Evolutionary conservation across 2,329 filamentous ascomycete genomes (phyloP).

Genomic region (Penicillium sp.): DNA sequence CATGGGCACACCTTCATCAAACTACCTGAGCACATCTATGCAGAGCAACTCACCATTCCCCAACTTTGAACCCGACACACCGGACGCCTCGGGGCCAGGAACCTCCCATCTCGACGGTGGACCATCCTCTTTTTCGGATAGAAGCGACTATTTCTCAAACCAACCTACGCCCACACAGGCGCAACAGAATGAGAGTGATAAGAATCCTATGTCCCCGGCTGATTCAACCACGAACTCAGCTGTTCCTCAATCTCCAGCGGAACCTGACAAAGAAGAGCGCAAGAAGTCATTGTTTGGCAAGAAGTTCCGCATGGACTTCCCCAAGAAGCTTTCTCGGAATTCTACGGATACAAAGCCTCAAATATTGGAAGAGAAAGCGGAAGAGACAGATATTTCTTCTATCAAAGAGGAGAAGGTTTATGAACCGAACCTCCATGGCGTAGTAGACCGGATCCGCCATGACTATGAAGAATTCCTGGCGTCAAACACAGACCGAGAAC

Average conservation of each 20-base stretch:
- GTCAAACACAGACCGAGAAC: constrained; percentile 37
- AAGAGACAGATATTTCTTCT: constrained; percentile 56
- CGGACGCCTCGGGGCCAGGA: constrained; percentile 49
- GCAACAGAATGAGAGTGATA: constrained; percentile 44
- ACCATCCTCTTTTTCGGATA: constrained; percentile 60
- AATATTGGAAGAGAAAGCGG: constrained; percentile 71
- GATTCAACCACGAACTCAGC: constrained; percentile 46
- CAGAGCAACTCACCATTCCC: constrained; percentile 33
- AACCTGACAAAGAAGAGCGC: constrained; percentile 63
- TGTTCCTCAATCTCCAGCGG: constrained; percentile 54
- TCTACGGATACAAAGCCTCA: constrained; percentile 70
- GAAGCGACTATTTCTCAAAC: constrained; percentile 76
- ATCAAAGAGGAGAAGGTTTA: constrained; percentile 50
- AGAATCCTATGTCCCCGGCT: constrained; percentile 49
- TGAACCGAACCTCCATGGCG: constrained; percentile 49
- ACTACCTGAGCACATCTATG: constrained; percentile 31
- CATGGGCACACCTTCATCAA: constrained; percentile 53
- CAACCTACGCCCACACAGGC: constrained; percentile 47
- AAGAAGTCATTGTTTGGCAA: constrained; percentile 72
- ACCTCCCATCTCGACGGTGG: constrained; percentile 48
- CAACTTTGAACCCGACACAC: constrained; percentile 29
- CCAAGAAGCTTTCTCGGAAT: constrained; percentile 77
- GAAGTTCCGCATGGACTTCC: constrained; percentile 74
- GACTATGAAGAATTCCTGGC: constrained; percentile 49
- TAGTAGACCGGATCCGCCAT: constrained; percentile 47